These are phyloP conservation scores for Plectosphaerella plurivora DNA, from an alignment of 2,329 filamentous ascomycete genomes.

Conservation along the genomic window DNA sequence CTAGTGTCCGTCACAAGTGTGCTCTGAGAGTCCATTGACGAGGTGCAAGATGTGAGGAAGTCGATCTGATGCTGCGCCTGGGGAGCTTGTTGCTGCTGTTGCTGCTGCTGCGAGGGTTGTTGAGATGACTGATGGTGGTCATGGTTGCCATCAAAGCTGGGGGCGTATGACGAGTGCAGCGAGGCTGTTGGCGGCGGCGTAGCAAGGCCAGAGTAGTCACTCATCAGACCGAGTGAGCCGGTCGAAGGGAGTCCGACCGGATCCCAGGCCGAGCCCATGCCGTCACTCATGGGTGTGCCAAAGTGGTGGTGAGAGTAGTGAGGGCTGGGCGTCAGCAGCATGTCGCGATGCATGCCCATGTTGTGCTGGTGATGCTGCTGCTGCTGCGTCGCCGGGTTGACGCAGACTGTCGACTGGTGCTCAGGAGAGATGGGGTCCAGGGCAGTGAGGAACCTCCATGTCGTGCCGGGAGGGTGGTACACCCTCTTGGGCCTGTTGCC, in stretches of 20 bases:
- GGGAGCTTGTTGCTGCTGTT: not conserved
- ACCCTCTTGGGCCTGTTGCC: slow-evolving; percentile 17
- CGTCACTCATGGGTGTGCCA: slow-evolving; percentile 53
- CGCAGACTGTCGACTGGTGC: slow-evolving; percentile 44
- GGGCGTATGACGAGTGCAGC: slow-evolving; percentile 41
- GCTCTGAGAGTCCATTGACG: slow-evolving; percentile 12
- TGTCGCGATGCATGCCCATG: slow-evolving; percentile 26
- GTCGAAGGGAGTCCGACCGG: slow-evolving; percentile 26
- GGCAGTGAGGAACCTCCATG: slow-evolving; percentile 59
- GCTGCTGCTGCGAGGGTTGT: slow-evolving; percentile 7
- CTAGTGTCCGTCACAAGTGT: slow-evolving; percentile 11
- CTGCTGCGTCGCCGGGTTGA: slow-evolving; percentile 7
- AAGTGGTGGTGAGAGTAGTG: slow-evolving; percentile 43
- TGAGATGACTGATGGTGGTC: slow-evolving; percentile 10
- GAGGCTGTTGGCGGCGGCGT: slow-evolving; percentile 54
- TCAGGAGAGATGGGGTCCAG: slow-evolving; percentile 56
- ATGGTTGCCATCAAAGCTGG: slow-evolving; percentile 34
- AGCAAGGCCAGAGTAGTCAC: slow-evolving; percentile 48
- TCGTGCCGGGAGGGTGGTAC: slow-evolving; percentile 48
- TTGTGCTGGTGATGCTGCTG: not conserved
- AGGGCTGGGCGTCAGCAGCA: slow-evolving; percentile 50
- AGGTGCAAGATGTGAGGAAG: slow-evolving; percentile 10
- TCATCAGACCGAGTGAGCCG: slow-evolving; percentile 36
- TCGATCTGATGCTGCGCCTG: slow-evolving; percentile 7
- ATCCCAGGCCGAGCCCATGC: slow-evolving; percentile 46